Base-by-base conservation (phyloP, 805 yeast genomes). In the Candida dendrica region DNA sequence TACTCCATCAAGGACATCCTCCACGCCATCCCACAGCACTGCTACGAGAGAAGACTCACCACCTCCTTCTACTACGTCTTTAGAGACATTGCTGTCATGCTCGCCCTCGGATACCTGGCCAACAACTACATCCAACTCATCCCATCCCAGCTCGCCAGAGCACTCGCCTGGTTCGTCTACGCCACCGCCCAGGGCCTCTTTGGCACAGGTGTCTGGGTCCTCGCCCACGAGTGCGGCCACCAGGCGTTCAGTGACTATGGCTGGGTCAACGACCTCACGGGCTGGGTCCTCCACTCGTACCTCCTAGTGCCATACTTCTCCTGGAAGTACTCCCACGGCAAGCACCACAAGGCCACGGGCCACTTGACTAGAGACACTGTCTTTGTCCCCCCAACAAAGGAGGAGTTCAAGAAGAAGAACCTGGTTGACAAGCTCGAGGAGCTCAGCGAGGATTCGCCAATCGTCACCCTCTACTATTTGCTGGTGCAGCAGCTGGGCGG, bases 171-270 rank as follows among this genome's bases (percentile, higher is more conserved):
- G 91, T 49, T 69, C 33, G 62, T 58, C 15, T 80, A 83, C 56
- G 61, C 77, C 16, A 56, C 71, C 41, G 56, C 65, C 36, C 75
- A 77, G 52, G 88, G 91, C 24, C 65, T 85, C 42, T 75, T 83
- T 46, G 80, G 81, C 44, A 81, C 89, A 26, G 95, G 95, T 37
- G 41, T 81, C 38, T 86, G 95, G 95, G 83, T 86, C 39, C 58
- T 86, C 66, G 93, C 95, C 41, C 95, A 86, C 64, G 95, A 86
- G 64, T 86, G 95, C 70, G 95, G 95, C 46, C 95, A 86, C 62
- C 83, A 79, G 52, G 95, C 95, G 18, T 87, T 87, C 63, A 72
- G 83, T 33, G 85, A 82, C 54, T 80, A 79, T 58, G 79, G 78
- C 33, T 63, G 71, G 66, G 79, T 84, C 49, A 85, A 87, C 63